Conservation (phyloP, 1,139 yeast genomes). For the Tardiomyces digboiensis region DNA sequence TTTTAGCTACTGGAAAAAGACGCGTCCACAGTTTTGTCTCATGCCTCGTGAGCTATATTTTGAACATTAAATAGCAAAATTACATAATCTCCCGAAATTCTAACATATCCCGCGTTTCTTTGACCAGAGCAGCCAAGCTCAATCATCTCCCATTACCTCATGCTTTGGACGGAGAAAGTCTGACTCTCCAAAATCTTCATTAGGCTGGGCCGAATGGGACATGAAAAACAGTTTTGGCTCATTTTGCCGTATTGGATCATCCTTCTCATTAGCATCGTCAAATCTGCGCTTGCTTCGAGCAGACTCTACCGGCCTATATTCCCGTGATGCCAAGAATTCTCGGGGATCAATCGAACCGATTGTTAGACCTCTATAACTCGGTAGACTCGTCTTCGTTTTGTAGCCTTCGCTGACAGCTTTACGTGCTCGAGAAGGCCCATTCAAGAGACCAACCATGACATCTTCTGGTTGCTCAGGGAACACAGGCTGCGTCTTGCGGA, state of each 20-base stretch:
- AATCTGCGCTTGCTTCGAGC: neutral
- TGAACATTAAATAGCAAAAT: too few relatives aligned
- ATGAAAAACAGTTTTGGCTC: neutral
- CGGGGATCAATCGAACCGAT: neutral
- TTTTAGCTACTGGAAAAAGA: too few relatives aligned
- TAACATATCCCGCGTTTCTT: too few relatives aligned
- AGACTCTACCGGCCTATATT: neutral
- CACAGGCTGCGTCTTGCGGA: neutral
- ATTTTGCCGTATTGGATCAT: neutral
- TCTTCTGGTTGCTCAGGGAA: constrained; percentile 1
- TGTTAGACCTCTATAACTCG: neutral
- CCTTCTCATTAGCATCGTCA: neutral
- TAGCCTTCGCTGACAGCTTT: constrained; percentile 2
- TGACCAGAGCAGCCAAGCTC: too few relatives aligned
- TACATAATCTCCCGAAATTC: too few relatives aligned
- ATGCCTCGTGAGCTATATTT: too few relatives aligned
- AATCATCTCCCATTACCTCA: neutral
- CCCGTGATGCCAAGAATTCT: neutral
- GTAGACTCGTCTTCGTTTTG: constrained; percentile 1
- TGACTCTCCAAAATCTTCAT: neutral
- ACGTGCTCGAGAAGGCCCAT: neutral
- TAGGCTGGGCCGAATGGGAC: neutral
- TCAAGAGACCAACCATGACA: neutral
- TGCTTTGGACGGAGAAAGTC: neutral
- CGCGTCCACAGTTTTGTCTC: too few relatives aligned